Evolutionary conservation across 2,329 filamentous ascomycete genomes (phyloP).

Genomic region (Pseudocercospora fijiensis): DNA sequence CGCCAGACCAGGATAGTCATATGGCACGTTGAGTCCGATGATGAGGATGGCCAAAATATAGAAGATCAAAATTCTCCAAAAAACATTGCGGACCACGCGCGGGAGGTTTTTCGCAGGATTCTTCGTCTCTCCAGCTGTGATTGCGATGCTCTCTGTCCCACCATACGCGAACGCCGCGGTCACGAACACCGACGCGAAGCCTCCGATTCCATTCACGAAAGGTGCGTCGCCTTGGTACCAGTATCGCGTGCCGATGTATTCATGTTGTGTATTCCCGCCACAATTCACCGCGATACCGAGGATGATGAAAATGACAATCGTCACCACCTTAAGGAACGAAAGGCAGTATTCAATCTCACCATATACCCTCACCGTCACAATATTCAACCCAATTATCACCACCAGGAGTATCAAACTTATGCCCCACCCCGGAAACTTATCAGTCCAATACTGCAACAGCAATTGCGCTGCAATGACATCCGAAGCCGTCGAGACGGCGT

Average conservation of each 20-base stretch:
- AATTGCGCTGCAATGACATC: constrained; percentile 62
- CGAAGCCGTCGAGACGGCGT: constrained; percentile 60
- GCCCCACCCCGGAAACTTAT: constrained; percentile 63
- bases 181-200: constrained; percentile 64
- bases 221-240: constrained; percentile 62
- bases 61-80: constrained; percentile 78
- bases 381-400: constrained; percentile 54
- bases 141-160: constrained; percentile 58
- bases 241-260: constrained; percentile 70
- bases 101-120: constrained; percentile 60
- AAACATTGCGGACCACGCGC: constrained; percentile 66
- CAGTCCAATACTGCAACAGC: constrained; percentile 61
- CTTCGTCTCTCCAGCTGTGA: constrained; percentile 65
- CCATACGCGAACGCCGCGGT: constrained; percentile 61
- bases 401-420: constrained; percentile 62
- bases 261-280: constrained; percentile 62
- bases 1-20: constrained; percentile 55
- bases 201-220: constrained; percentile 64
- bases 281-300: constrained; percentile 61
- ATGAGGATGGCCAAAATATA: constrained; percentile 72
- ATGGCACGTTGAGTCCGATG: constrained; percentile 73
- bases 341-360: constrained; percentile 57
- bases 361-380: constrained; percentile 55
- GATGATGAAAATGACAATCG: constrained; percentile 61
- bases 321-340: constrained; percentile 55